These are phyloP conservation scores for bread wheat (Triticum aestivum) DNA, from an alignment of 176 grass and related monocot genomes.

Conservation along the genomic window IWGSC_CS_RefSeq_v2.1 NC_057795.1:438961233-438961732, in stretches of 20 bases:
- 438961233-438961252: slow-evolving; percentile 38
- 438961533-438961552: slow-evolving; percentile 72
- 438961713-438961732: background rate
- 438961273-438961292: slow-evolving; percentile 70
- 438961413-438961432: slow-evolving; percentile 58
- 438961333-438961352: slow-evolving; percentile 45
- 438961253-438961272: slow-evolving; percentile 20
- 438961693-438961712: slow-evolving; percentile 53
- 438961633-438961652: background rate
- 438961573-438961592: slow-evolving; percentile 73
- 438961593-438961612: slow-evolving; percentile 85
- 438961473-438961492: slow-evolving; percentile 92
- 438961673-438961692: slow-evolving; percentile 56
- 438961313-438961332: slow-evolving; percentile 48
- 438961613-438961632: slow-evolving; percentile 15
- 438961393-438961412: slow-evolving; percentile 54
- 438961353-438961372: slow-evolving; percentile 31
- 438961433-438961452: slow-evolving; percentile 44
- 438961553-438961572: slow-evolving; percentile 56
- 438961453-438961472: slow-evolving; percentile 78
- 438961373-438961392: slow-evolving; percentile 47
- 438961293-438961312: slow-evolving; percentile 99
- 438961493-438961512: slow-evolving; percentile 57
- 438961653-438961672: background rate
- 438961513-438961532: slow-evolving; percentile 89